phyloP scores from a whole-genome alignment of 2,329 filamentous ascomycete species.

The Hysterium pulicare region DNA sequence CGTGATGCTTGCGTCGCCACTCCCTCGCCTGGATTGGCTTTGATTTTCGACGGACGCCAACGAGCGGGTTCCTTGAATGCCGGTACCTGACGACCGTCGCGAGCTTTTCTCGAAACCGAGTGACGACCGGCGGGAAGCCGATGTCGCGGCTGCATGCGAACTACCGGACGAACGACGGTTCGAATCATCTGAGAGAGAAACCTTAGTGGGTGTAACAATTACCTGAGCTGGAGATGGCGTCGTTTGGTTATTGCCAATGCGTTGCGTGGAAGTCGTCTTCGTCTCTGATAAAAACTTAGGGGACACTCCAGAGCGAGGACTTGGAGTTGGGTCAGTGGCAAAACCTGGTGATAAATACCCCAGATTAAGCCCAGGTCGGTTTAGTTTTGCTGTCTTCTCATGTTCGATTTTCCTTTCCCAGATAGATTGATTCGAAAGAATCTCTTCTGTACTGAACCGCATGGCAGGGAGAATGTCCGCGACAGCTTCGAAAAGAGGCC shows the following conservation, averaged over 20 bases:
- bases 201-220: slow-evolving; percentile 7
- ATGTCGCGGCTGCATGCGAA: slow-evolving; percentile 16
- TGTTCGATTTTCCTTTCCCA: slow-evolving; percentile 69
- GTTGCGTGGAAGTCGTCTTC: neutral
- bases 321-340: slow-evolving; percentile 29
- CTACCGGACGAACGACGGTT: slow-evolving; percentile 26
- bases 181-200: slow-evolving; percentile 13
- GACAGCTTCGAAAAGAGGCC: slow-evolving; percentile 85
- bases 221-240: slow-evolving; percentile 7
- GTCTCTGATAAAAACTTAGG: slow-evolving; percentile 5
- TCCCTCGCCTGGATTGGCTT: slow-evolving; percentile 34
- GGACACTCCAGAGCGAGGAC: slow-evolving; percentile 29
- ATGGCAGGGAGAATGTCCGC: slow-evolving; percentile 82
- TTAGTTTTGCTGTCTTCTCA: slow-evolving; percentile 54
- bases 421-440: slow-evolving; percentile 69
- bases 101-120: slow-evolving; percentile 25
- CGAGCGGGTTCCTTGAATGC: slow-evolving; percentile 15
- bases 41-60: slow-evolving; percentile 29
- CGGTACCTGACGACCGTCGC: slow-evolving; percentile 27
- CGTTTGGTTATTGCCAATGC: slow-evolving; percentile 3
- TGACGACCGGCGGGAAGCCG: slow-evolving; percentile 29
- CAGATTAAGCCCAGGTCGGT: slow-evolving; percentile 22
- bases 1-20: slow-evolving; percentile 38
- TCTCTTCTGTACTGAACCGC: slow-evolving; percentile 78
- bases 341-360: slow-evolving; percentile 19